Conservation (phyloP, 1,284 basidiomycete species). For the Ustilago loliicola region DNA sequence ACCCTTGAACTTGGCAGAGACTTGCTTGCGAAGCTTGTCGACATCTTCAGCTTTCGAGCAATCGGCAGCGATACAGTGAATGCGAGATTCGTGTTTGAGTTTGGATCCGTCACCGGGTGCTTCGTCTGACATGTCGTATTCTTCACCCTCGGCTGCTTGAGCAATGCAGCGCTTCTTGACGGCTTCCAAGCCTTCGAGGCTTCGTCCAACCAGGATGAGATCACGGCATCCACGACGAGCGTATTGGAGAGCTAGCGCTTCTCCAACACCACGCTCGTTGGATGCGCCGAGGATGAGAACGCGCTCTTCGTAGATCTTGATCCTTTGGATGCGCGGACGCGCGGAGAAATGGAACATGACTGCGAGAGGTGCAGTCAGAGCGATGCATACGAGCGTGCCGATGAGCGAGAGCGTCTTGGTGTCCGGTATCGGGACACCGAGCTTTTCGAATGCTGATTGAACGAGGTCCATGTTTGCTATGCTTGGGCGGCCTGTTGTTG, state of each 20-base stretch:
- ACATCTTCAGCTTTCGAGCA: constrained; percentile 80
- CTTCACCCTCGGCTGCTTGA: constrained; percentile 43
- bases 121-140: constrained; percentile 59
- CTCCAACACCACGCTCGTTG: constrained; percentile 80
- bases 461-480: constrained; percentile 40
- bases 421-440: constrained; percentile 33
- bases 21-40: constrained; percentile 75
- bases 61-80: constrained; percentile 75
- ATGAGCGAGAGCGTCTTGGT: constrained; percentile 42
- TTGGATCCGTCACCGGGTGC: constrained; percentile 48
- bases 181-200: constrained; percentile 75
- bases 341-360: constrained; percentile 41
- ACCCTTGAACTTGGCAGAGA: constrained; percentile 78
- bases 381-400: constrained; percentile 36
- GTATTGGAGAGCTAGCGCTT: constrained; percentile 80
- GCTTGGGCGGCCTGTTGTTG: background rate
- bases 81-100: constrained; percentile 56
- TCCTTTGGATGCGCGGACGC: constrained; percentile 30
- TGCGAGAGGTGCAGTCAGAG: constrained; percentile 22
- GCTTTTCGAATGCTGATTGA: constrained; percentile 13
- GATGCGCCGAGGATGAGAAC: constrained; percentile 85
- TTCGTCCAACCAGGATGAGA: constrained; percentile 80
- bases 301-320: constrained; percentile 75
- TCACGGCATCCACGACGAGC: constrained; percentile 80
- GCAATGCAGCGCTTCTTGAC: constrained; percentile 77